A percentile compares a stretch with the other conserved stretches of the same genome.
Evolutionary conservation across 768 basidiomycete species (phyloP).

Genomic region (Boletus fagicola): DNA sequence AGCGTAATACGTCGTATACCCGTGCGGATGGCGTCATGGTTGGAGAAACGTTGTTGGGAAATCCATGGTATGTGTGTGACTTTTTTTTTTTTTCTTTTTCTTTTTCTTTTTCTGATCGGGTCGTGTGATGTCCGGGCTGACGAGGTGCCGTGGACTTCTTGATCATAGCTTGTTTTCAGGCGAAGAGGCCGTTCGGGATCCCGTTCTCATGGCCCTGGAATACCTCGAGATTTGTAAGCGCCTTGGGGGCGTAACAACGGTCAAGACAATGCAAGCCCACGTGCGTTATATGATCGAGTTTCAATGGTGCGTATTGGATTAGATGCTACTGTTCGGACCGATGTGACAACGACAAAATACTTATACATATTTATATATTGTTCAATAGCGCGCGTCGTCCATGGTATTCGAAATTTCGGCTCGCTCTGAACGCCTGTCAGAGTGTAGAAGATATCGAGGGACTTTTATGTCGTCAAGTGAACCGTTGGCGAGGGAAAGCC

Average conservation of each 20-base stretch:
- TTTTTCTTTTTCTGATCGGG: not conserved
- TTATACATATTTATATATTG: not conserved
- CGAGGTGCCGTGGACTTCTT: not conserved
- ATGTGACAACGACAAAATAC: not conserved
- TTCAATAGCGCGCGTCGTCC: constrained; percentile 41
- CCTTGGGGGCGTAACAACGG: constrained; percentile 48
- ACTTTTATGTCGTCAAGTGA: constrained; percentile 44
- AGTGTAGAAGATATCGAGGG: constrained; percentile 47
- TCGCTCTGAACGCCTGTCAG: constrained; percentile 41
- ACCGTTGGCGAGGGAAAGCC: constrained; percentile 49
- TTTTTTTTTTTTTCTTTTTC: not conserved
- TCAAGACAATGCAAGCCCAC: constrained; percentile 58
- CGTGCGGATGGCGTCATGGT: constrained; percentile 78
- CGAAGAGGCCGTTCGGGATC: constrained; percentile 51
- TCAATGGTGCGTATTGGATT: constrained; percentile 53
- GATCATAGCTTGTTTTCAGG: constrained; percentile 53
- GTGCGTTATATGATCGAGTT: constrained; percentile 66
- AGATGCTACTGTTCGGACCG: not conserved
- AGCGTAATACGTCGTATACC: constrained; percentile 51
- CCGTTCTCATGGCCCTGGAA: constrained; percentile 64
- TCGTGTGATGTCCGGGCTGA: not conserved
- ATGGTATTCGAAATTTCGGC: constrained; percentile 58
- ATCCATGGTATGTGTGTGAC: constrained; percentile 58
- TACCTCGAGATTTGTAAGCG: constrained; percentile 61
- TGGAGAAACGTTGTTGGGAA: constrained; percentile 70